Evolutionary conservation across 2,329 filamentous ascomycete genomes (phyloP), one percentile per base, ranked within the genome.

Genomic region (Dactylellina sp.): DNA sequence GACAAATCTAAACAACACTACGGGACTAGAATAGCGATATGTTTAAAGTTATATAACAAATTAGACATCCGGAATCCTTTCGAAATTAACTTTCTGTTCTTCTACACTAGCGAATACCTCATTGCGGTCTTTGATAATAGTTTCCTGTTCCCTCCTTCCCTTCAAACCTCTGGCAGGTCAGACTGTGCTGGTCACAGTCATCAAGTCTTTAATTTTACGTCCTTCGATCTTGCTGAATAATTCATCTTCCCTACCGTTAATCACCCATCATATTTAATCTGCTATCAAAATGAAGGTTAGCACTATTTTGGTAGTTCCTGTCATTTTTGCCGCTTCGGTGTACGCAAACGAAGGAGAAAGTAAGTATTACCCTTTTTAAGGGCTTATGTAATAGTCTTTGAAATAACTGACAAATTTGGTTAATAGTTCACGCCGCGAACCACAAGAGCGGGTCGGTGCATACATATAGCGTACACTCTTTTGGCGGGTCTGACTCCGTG

Each of bases 131-230:
- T 32, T 32, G 4, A 32, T 22, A 46, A 46, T 2, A 32, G n/a
- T 28, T 50, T 22, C 46, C 2, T 3, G 9, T 28, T 25, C 24
- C 6, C 22, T 50, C 24, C 12, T 28, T 50, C 24, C 1, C 2
- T 55, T 55, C 50, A 16, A 55, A 40, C 50, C 50, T 55, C 50
- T 55, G 50, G 50, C 35, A 55, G 50, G 50, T 55, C 16, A 32
- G 16, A 22, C 32, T 39, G 50, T 55, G 50, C 50, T 22, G 50
- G 32, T 16, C 50, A 55, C 50, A 20, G 25, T 24, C 50, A 55
- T n/a, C 22, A 24, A 40, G n/a, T 12, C 3, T 40, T 40, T 6
- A 40, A 40, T 40, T 40, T 40, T 40, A 40, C 4, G 12, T 32
- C 28, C 28, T 5, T 32, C 28, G 9, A 4, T 9, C 9, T 32